Conservation (phyloP, 2,329 filamentous ascomycete genomes). For the Trichoderma gracile region DNA sequence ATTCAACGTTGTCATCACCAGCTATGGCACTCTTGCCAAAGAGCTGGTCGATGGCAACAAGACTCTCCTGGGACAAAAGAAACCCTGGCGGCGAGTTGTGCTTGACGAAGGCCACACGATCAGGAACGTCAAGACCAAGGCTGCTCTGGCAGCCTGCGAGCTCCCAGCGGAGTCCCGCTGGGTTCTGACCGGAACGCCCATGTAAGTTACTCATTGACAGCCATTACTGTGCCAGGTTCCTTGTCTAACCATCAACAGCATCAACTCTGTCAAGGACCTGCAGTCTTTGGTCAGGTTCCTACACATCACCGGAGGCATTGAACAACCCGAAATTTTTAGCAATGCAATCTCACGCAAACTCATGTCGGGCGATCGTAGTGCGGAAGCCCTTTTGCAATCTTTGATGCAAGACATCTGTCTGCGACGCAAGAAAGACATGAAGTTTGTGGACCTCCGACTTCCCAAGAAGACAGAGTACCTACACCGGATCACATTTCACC, state of each 20-base stretch:
- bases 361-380: slow-evolving; percentile 54
- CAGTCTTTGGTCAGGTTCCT: slow-evolving; percentile 80
- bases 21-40: slow-evolving; percentile 72
- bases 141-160: slow-evolving; percentile 65
- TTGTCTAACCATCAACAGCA: slow-evolving; percentile 43
- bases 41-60: slow-evolving; percentile 55
- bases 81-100: slow-evolving; percentile 76
- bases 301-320: slow-evolving; percentile 71
- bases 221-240: not conserved
- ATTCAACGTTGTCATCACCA: slow-evolving; percentile 79
- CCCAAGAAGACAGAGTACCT: slow-evolving; percentile 77
- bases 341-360: slow-evolving; percentile 63
- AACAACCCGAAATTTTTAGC: slow-evolving; percentile 73
- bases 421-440: slow-evolving; percentile 83
- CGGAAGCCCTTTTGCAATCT: slow-evolving; percentile 67
- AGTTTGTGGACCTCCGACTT: slow-evolving; percentile 77
- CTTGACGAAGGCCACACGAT: slow-evolving; percentile 84
- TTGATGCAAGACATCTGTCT: slow-evolving; percentile 81
- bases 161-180: slow-evolving; percentile 72
- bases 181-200: slow-evolving; percentile 79
- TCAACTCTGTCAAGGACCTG: slow-evolving; percentile 80
- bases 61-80: slow-evolving; percentile 6
- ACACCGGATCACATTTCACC: slow-evolving; percentile 70
- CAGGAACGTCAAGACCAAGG: slow-evolving; percentile 73
- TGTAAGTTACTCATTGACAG: slow-evolving; percentile 46